A percentile compares a stretch with the other conserved stretches of the same genome.
Evolutionary conservation across 169 alveolate species (phyloP).

Genomic region (Eimeria praecox): DNA sequence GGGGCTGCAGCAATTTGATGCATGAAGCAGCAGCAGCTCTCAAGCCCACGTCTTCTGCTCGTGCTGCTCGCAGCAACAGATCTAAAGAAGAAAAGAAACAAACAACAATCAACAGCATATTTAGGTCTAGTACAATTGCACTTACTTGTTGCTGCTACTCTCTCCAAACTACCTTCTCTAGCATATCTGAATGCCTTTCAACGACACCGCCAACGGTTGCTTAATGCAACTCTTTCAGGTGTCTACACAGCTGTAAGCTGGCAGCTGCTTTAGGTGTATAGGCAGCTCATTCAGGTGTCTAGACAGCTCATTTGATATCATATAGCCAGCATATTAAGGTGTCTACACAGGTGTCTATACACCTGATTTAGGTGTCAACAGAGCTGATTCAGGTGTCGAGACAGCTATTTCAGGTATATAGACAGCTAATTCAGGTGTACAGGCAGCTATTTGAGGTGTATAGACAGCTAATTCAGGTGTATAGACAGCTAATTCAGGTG

Average conservation of each 20-base stretch:
- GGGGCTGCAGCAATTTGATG: background rate
- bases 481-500: no score
- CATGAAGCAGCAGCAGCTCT: conserved; percentile 41
- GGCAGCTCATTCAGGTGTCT: no score
- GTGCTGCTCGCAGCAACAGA: background rate
- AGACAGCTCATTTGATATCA: no score
- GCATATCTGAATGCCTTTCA: no score
- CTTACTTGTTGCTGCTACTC: background rate
- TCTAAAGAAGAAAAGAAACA: background rate
- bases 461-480: no score
- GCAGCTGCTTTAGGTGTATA: no score
- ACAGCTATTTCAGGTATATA: background rate
- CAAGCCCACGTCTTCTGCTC: background rate
- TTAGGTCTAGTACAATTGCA: background rate
- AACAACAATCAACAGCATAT: background rate
- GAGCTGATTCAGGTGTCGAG: background rate
- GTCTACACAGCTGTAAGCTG: no score
- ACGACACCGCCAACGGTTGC: no score
- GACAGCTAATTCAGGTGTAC: no score
- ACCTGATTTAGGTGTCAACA: background rate
- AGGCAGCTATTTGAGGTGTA: no score
- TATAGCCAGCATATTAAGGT: background rate
- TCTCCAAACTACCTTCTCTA: no score
- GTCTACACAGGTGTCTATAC: background rate
- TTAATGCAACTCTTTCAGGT: no score